A percentile compares a stretch with the other conserved stretches of the same genome.
phyloP scores from a whole-genome alignment of 805 yeast species.

The Candida peoriensis region DNA sequence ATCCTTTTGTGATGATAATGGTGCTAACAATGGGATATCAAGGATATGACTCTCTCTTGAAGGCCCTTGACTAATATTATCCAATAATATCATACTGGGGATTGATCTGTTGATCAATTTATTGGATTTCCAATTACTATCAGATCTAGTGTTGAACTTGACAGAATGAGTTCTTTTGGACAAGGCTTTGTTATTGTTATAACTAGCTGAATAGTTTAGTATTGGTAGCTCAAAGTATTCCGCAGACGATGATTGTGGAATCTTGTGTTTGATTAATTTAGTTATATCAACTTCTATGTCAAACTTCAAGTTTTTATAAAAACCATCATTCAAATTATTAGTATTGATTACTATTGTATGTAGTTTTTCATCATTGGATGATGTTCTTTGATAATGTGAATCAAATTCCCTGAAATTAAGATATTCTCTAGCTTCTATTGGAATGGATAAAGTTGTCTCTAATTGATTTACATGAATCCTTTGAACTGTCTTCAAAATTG shows the following conservation, averaged over 20 bases:
- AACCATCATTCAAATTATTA: constrained; percentile 20
- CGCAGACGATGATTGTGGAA: constrained; percentile 7
- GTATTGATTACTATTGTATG: constrained; percentile 7
- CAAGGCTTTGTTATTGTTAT: constrained; percentile 3
- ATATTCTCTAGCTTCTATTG: too few relatives aligned
- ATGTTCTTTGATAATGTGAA: too few relatives aligned
- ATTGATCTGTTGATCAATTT: too few relatives aligned
- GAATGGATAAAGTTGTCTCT: too few relatives aligned
- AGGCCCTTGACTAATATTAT: constrained; percentile 1
- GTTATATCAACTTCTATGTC: constrained; percentile 13
- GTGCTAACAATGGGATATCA: constrained; percentile 27
- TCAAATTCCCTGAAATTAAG: too few relatives aligned
- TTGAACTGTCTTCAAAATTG: too few relatives aligned
- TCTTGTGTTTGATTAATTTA: constrained; percentile 1
- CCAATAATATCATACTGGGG: neutral
- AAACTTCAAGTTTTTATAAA: constrained; percentile 13
- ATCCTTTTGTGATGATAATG: constrained; percentile 32
- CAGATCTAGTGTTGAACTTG: neutral
- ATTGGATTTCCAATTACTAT: neutral
- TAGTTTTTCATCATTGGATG: too few relatives aligned
- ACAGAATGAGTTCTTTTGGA: constrained; percentile 7
- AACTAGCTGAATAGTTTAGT: constrained; percentile 6
- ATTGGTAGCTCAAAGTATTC: constrained; percentile 13
- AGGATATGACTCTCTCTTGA: constrained; percentile 7
- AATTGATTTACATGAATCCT: too few relatives aligned